Base-by-base conservation (phyloP, 1,284 basidiomycete genomes). In the Ganoderma lucidum region DNA sequence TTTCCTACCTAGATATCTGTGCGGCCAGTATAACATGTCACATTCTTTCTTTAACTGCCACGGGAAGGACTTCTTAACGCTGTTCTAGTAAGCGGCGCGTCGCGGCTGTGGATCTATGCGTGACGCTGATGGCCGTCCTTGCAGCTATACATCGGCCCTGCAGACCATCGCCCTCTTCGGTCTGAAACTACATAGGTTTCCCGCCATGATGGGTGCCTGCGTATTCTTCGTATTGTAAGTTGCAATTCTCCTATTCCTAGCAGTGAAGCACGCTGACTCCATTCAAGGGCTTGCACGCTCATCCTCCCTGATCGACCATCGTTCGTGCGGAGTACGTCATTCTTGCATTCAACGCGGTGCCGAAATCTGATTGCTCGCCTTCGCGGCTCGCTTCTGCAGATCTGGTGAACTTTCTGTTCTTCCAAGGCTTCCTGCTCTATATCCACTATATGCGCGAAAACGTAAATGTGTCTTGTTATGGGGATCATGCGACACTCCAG, bases 151-250 rank as follows among this genome's bases (percentile, higher is more conserved):
- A 14, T 83, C 90, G 72, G 93, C 89, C 14, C 79, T 93, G 30
- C 93, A 93, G 75, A 90, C 90, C 0, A 88, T 96, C 53, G 93
- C 89, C 1, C 80, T 96, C 10, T 93, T 96, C 75, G 93, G 93
- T 2, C 79, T 96, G 65, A 88, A 90, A 73, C 81, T 92, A 74
- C 88, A 90, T 69, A 85, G 95, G 28, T 80, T 93, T 51, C 86
- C 88, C n/a, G 90, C 91, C 1, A 81, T 90, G 58, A 65, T 89
- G 41, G 91, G 90, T 9, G 87, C 89, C 0, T 62, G 86, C 9
- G 75, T 84, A 62, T 89, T 92, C 79, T 87, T 91, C 71, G 75
- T 90, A 44, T 79, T 92, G 87, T 92, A 77, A 69, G 90, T 80
- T 60, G 37, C 23, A 23, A 65, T 35, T 32, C 14, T 35, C 23